Evolutionary conservation across 331 rosid genomes (phyloP), one percentile per base, ranked within the genome.

Genomic region (Phaseolus coccineus): DNA sequence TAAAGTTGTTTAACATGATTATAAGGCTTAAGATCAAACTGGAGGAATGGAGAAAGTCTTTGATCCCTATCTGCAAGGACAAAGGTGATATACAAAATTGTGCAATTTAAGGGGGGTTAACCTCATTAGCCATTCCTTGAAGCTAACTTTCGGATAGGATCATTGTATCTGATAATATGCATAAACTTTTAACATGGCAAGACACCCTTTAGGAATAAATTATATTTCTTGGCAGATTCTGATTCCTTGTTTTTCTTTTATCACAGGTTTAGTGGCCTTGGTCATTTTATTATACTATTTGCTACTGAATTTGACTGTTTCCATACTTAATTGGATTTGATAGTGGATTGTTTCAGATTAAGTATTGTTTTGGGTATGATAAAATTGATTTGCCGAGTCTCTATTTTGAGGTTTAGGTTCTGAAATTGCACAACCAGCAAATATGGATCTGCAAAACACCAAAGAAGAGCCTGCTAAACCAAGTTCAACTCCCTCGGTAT

Each of bases 401-500:
- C 61, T 35, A 78, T 78, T 59, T 63, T 76, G 46, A 77, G 80
- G 40, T 71, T 71, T 77, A 83, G 87, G 79, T 71, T 67, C 55
- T 67, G 37, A 67, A 24, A 33, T 12, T 42, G 72, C 5, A 37
- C 67, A 61, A 61, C 42, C 89, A 30, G 70, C 83, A 69, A 73
- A 55, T 69, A 82, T 79, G 78, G 88, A 83, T 86, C 90, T 75
- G 79, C 87, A 86, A 81, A 83, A 78, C 68, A 86, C 78, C 82
- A 77, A 35, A 80, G 96, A 53, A 80, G 93, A 94, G 76, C 85
- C 89, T 52, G 80, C 77, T 2, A 89, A 83, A 44, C 88, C 71
- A 73, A 81, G 12, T 80, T 82, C 92, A 48, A 28, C 86, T 13
- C 64, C 92, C 19, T 93, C 93, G 1, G 91, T 85, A 69, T 96